Evolutionary conservation across 129 eudicot species (phyloP), one percentile per base, ranked within the genome.

Genomic region (Tagetes patula): DNA sequence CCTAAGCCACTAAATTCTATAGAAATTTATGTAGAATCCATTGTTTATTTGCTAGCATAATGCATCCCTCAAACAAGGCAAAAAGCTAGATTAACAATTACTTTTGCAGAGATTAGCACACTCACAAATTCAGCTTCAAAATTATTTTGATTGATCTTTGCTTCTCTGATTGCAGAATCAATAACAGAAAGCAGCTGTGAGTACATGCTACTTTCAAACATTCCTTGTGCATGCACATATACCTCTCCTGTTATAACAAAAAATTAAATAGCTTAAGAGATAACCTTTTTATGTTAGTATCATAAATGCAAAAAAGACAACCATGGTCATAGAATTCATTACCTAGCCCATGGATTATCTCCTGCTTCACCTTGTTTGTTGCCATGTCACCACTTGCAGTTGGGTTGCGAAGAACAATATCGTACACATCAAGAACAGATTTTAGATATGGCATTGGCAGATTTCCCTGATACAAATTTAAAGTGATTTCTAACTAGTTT

Each of bases 311-410:
- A 4, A 49, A 43, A 59, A 27, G 40, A 11, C 12, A 41, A 64
- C 50, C 54, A 47, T 73, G 72, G 47, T 62, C 60, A 33, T 48
- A 41, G 0, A 48, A 70, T 60, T 20, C 34, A 80, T 79, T 95
- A 95, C 99, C 99, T 80, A 95, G 93, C 65, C 96, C 93, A 58
- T 90, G 96, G 52, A 95, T 64, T 75, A 88, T 95, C 88, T 95
- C 99, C 87, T 95, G 99, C 86, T 95, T 90, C 75, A 87, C 91
- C 84, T 88, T 95, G 79, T 76, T 79, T 30, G 91, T 80, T 56
- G 88, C 83, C 79, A 78, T 72, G 64, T 73, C 89, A 76, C 78
- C 80, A 60, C 73, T 72, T 74, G 81, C 84, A 31, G 84, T 76
- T 66, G 96, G 78, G 65, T 82, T 77, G 70, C 71, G 87, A 49